phyloP scores from a whole-genome alignment of 2,329 filamentous ascomycete species.

The Fusarium clavum region DNA sequence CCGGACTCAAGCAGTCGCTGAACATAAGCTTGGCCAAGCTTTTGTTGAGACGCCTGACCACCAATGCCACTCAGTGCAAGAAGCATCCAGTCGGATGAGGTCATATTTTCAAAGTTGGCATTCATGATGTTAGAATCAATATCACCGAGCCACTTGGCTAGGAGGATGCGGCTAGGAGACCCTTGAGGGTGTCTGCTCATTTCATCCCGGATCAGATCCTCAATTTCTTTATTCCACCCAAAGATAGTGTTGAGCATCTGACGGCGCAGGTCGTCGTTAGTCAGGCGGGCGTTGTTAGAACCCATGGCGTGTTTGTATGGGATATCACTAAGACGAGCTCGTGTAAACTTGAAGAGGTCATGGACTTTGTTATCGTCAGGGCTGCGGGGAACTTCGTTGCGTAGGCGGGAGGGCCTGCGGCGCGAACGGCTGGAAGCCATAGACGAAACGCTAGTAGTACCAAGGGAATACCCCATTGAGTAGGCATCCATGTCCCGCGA shows the following conservation, averaged over 20 bases:
- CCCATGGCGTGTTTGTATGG: conserved; percentile 78
- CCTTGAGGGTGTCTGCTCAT: conserved; percentile 77
- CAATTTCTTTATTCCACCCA: conserved; percentile 89
- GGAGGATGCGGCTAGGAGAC: conserved; percentile 81
- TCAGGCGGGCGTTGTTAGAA: conserved; percentile 68
- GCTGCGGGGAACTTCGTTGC: conserved; percentile 83
- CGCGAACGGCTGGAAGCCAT: conserved; percentile 61
- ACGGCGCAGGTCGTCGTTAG: conserved; percentile 81
- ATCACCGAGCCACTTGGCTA: conserved; percentile 94
- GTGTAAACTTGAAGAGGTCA: conserved; percentile 89
- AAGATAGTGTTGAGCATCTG: conserved; percentile 97
- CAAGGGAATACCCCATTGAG: conserved; percentile 60
- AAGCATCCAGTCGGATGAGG: conserved; percentile 96
- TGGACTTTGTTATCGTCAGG: conserved; percentile 77
- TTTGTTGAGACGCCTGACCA: conserved; percentile 80
- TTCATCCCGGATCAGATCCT: conserved; percentile 86
- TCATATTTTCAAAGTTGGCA: conserved; percentile 85
- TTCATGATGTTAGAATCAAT: conserved; percentile 84
- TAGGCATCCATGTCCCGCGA: conserved; percentile 62
- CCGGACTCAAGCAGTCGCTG: conserved; percentile 89
- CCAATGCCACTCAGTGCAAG: conserved; percentile 91
- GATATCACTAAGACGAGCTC: conserved; percentile 83
- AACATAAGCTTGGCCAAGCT: conserved; percentile 89
- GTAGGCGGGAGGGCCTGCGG: conserved; percentile 74
- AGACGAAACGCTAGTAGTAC: conserved; percentile 55